Conservation (phyloP, 1,139 yeast genomes). For the Sugiyamaella pinicola region DNA sequence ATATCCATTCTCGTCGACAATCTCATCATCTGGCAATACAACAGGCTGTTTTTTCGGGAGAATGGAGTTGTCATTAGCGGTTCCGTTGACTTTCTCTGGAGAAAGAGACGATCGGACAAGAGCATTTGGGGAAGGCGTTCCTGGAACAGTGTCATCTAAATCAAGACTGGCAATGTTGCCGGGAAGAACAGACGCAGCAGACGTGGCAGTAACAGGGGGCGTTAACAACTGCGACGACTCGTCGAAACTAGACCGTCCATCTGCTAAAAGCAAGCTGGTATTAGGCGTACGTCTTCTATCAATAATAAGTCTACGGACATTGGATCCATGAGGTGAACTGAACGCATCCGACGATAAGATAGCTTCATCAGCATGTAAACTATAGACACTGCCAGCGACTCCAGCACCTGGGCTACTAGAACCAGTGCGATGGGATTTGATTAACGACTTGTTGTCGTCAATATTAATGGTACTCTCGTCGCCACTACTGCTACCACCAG, state of each 20-base stretch:
- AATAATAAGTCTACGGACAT: slow-evolving; percentile 59
- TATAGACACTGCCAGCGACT: slow-evolving; percentile 35
- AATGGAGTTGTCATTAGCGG: slow-evolving; percentile 10
- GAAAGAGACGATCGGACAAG: slow-evolving; percentile 8
- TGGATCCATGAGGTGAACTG: slow-evolving; percentile 54
- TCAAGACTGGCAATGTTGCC: slow-evolving; percentile 16
- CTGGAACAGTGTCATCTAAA: slow-evolving; percentile 16
- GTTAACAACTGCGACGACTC: slow-evolving; percentile 8
- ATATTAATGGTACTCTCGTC: slow-evolving; percentile 13
- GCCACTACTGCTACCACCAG: slow-evolving; percentile 10
- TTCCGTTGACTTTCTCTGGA: slow-evolving; percentile 10
- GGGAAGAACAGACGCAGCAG: slow-evolving; percentile 16
- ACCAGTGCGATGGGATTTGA: slow-evolving; percentile 7
- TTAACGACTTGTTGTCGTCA: slow-evolving; percentile 8
- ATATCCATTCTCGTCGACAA: slow-evolving; percentile 68
- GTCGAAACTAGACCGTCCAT: slow-evolving; percentile 6
- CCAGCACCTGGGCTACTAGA: slow-evolving; percentile 16
- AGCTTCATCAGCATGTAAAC: slow-evolving; percentile 60
- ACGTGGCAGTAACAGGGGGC: not conserved
- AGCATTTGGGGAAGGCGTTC: slow-evolving; percentile 17
- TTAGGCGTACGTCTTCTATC: slow-evolving; percentile 36
- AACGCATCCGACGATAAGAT: slow-evolving; percentile 73
- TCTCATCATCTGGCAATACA: slow-evolving; percentile 43
- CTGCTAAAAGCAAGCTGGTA: slow-evolving; percentile 2
- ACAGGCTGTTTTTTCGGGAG: slow-evolving; percentile 3